Conservation (phyloP, 768 basidiomycete species). For the Mycena galericulata region DNA sequence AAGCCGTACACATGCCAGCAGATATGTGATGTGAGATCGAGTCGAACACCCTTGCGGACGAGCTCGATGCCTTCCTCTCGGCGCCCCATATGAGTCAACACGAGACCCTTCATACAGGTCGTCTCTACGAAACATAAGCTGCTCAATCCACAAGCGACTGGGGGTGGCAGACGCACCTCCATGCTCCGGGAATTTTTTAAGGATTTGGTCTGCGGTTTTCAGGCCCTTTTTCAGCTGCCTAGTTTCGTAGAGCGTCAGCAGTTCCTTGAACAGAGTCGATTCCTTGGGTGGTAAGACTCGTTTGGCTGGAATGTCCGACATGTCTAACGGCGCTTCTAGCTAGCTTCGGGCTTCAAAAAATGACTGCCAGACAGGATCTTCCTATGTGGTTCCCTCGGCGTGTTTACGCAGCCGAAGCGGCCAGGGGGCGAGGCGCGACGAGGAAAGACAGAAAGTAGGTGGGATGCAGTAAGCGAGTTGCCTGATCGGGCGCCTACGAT, state of each 20-base stretch:
- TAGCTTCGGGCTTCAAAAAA: not conserved
- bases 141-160: too few relatives aligned
- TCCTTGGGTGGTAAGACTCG: constrained; percentile 85
- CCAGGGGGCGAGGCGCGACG: too few relatives aligned
- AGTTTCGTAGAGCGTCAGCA: constrained; percentile 89
- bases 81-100: constrained; percentile 82
- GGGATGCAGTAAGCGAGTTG: not conserved
- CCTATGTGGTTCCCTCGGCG: too few relatives aligned
- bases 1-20: constrained; percentile 99
- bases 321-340: constrained; percentile 2
- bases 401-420: too few relatives aligned
- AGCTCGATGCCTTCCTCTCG: constrained; percentile 86
- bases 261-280: constrained; percentile 84
- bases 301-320: constrained; percentile 52
- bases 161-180: constrained; percentile 84
- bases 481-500: too few relatives aligned
- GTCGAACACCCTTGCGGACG: constrained; percentile 84
- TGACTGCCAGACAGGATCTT: too few relatives aligned
- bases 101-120: constrained; percentile 94
- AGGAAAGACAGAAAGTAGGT: too few relatives aligned
- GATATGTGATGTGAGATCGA: constrained; percentile 91
- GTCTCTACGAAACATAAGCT: constrained; percentile 78
- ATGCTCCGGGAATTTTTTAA: constrained; percentile 96
- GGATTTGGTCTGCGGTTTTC: constrained; percentile 92
- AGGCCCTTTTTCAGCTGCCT: constrained; percentile 90